phyloP scores from a whole-genome alignment of 306 rosid species.

The Citrullus mucosospermus region DNA sequence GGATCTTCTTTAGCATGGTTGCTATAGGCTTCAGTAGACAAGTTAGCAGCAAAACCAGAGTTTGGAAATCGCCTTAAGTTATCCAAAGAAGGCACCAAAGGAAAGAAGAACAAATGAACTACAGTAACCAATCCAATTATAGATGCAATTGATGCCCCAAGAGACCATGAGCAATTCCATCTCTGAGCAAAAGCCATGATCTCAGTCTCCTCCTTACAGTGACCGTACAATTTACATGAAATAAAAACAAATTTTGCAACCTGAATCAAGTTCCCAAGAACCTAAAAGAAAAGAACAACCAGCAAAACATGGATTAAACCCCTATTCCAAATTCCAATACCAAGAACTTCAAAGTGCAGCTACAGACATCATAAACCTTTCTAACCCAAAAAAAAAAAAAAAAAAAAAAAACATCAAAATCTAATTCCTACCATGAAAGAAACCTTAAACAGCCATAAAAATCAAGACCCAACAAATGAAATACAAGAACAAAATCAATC shows the following conservation, averaged over 20 bases:
- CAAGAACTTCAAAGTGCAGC: not conserved
- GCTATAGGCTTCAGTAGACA: conserved; percentile 18
- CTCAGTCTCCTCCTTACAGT: conserved; percentile 11
- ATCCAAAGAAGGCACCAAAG: conserved; percentile 54
- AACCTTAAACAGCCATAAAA: not conserved
- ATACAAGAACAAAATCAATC: not conserved
- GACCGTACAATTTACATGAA: not conserved
- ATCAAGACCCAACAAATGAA: not conserved
- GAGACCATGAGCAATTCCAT: conserved; percentile 66
- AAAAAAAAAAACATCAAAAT: not conserved
- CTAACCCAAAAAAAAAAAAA: not conserved
- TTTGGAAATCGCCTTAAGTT: conserved; percentile 46
- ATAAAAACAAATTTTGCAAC: not conserved
- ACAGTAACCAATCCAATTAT: conserved; percentile 48
- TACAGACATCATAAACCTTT: not conserved
- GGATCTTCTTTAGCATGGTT: conserved; percentile 17
- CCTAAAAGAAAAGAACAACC: not conserved
- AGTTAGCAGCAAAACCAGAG: conserved; percentile 32
- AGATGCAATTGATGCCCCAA: conserved; percentile 47
- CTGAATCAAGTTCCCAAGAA: not conserved
- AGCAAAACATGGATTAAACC: not conserved
- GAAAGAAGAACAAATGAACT: conserved; percentile 72
- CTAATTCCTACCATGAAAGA: not conserved
- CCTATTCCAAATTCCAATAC: not conserved
- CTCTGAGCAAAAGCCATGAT: conserved; percentile 45